Base-by-base conservation (phyloP, 352 stramenopile species). In the Pythium aristosporum region DNA sequence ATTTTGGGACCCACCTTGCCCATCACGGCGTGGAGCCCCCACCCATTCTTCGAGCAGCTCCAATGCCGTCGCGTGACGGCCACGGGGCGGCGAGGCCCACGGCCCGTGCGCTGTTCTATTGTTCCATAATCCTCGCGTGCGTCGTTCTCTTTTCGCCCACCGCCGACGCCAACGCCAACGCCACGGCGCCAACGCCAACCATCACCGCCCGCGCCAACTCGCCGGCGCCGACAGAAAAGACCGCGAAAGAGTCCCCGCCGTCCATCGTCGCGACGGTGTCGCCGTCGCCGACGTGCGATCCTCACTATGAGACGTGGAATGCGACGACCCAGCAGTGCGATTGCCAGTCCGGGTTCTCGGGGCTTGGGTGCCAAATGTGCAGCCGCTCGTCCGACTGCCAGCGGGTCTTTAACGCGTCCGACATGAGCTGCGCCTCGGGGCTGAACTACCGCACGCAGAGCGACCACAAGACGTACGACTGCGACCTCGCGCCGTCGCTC, bases 381-480 rank as follows among this genome's bases (percentile, higher is more conserved):
- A 63, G 59, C 2, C 39, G 67, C 5, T 63, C 53, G 25, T 55
- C 57, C 42, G 56, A 72, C 16, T 91, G 82, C 61, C 60, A 72
- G 25, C 23, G 54, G 20, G 67, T 66, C 20, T 81, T 89, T 23
- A 67, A 57, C 18, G 21, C n/a, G 28, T 15, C 47, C 11, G 36
- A 34, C 23, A 77, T 69, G 48, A 61, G 63, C 56, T 93, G 85
- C 53, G 73, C 74, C 25, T 60, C 74, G 1, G 76, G 80, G 3
- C 73, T 93, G 36, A 65, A 25, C 25, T 94, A 88, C 57, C 72
- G 79, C 57, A 68, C 76, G 13, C 44, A 67, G 23, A 78, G 74
- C 41, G 54, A 63, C 25, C 43, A 66, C 64, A 94, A 91, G 74
- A 91, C 85, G 44, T 94, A 94, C 68, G 71, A 72, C 25, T 94